phyloP scores from a whole-genome alignment of 768 basidiomycete species.

The Mycena epipterygia region DNA sequence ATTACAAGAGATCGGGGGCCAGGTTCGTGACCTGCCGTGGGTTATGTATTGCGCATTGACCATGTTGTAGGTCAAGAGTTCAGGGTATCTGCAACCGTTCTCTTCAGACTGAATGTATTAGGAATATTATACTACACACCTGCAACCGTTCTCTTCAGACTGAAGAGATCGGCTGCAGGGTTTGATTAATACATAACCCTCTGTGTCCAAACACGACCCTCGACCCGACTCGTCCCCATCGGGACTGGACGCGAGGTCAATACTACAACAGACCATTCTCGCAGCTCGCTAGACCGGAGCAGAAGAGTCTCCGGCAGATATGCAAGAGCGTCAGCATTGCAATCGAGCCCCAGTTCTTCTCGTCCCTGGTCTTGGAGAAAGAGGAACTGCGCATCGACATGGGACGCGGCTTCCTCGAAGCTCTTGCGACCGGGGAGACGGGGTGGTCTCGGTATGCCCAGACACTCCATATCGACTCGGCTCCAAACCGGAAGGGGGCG shows the following conservation, averaged over 20 bases:
- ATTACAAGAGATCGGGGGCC: neutral
- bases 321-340: neutral
- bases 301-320: neutral
- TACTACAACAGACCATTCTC: too few species aligned
- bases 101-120: too few species aligned
- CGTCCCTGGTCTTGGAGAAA: neutral
- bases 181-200: too few species aligned
- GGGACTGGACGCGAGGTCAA: too few species aligned
- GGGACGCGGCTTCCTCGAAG: neutral
- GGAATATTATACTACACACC: too few species aligned
- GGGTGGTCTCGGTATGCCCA: neutral
- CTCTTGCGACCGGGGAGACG: slow-evolving; percentile 2
- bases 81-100: too few species aligned
- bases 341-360: slow-evolving; percentile 1
- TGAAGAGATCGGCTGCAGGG: too few species aligned
- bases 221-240: too few species aligned
- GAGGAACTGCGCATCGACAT: neutral
- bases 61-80: too few species aligned
- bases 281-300: neutral
- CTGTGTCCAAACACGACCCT: too few species aligned
- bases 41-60: neutral
- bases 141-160: too few species aligned
- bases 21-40: neutral
- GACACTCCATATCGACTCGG: neutral
- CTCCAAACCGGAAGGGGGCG: neutral